Base-by-base conservation (phyloP, 768 basidiomycete genomes). In the Lactarius hengduanensis region DNA sequence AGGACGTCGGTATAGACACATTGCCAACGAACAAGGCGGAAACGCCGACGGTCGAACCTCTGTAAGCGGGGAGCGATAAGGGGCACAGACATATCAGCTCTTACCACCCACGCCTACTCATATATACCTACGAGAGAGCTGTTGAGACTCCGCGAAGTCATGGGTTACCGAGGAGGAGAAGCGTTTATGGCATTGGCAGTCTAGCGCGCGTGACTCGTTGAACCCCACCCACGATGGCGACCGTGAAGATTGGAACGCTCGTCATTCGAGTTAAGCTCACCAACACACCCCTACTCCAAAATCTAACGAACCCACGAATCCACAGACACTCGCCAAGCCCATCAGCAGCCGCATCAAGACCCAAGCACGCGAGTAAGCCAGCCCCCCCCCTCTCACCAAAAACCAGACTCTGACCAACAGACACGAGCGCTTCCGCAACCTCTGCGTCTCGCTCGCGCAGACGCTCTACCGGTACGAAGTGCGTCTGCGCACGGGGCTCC, bases 271-370 rank as follows among this genome's bases (percentile, higher is more conserved):
- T 88, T 78, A 79, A 88, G n/a, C 66, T 15, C 7, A 40, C 4
- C 8, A 22, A 18, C 34, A 20, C 13, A 22, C 3, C 3, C 3
- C 1, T 4, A 30, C 30, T 8, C 10, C 34, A 11, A 38, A 38
- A 13, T 34, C 54, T 53, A 15, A 50, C 34, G 34, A 34, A 40
- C 7, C 36, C 3, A 2, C 22, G 1, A 26, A 34, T n/a, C 2
- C 26, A 2, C 15, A 92, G 91, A 93, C 91, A n/a, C 75, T 92
- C 73, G 91, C 91, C 61, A 93, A 92, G 77, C 91, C 92, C 59
- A 91, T 93, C 70, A 87, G 88, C 61, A 76, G 80, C 36, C 81
- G 81, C 59, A 77, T 93, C 56, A 92, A 87, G 76, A 79, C 80
- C 57, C 90, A 91, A 74, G 91, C 88, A 0, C 84, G 81, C 71